These are phyloP conservation scores for Larix kaempferi DNA, from an alignment of 75 land plant species.

Conservation along the genomic window DNA sequence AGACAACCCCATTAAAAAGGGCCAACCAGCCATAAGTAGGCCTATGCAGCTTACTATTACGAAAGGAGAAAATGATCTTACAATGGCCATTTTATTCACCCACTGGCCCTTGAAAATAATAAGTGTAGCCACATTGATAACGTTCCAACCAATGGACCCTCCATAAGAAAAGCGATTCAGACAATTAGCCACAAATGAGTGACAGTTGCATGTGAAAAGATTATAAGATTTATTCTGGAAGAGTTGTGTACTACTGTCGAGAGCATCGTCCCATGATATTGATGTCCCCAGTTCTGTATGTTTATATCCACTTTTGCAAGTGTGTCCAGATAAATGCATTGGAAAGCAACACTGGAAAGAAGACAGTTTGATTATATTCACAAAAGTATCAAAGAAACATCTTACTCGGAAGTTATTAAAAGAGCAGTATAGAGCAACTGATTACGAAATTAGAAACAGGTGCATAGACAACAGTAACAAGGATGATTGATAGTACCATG, in stretches of 20 bases:
- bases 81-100: slow-evolving; percentile 44
- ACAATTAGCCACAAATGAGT: slow-evolving; percentile 85
- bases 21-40: slow-evolving; percentile 54
- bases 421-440: no score
- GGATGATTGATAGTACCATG: not conserved
- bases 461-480: not conserved
- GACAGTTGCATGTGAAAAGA: slow-evolving; percentile 91
- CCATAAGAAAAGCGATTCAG: slow-evolving; percentile 61
- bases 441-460: no score
- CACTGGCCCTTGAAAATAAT: slow-evolving; percentile 68
- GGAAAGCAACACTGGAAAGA: slow-evolving; percentile 60
- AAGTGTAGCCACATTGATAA: slow-evolving; percentile 55
- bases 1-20: slow-evolving; percentile 58
- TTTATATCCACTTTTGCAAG: slow-evolving; percentile 15
- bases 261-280: slow-evolving; percentile 77
- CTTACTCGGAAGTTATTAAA: no score
- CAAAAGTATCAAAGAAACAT: not conserved
- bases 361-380: not conserved
- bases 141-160: slow-evolving; percentile 62
- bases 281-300: slow-evolving; percentile 33
- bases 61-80: slow-evolving; percentile 69
- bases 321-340: slow-evolving; percentile 24
- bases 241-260: slow-evolving; percentile 63
- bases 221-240: slow-evolving; percentile 82
- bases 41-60: slow-evolving; percentile 48